Evolutionary conservation across 2,329 filamentous ascomycete genomes (phyloP), one percentile per base, ranked within the genome.

Genomic region (Aspergillus thermomutatus): DNA sequence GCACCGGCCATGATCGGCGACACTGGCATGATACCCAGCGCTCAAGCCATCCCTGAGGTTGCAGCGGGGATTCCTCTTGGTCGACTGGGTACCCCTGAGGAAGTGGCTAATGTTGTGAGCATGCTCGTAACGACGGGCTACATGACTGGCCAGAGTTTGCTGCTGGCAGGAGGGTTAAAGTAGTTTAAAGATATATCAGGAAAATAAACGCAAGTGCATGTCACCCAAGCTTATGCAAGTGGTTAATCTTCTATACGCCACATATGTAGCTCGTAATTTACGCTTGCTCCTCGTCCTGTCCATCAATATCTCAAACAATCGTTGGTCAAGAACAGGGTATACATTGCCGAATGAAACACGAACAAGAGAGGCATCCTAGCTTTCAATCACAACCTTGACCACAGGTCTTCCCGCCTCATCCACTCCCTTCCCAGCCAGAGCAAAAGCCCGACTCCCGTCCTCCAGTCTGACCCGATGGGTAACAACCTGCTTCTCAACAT

Each of bases 1-100:
- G 83, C 84, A 3, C 86, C 86, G 0, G 86, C 85, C 2, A 87
- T 88, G 84, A 87, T 88, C 60, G 85, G 84, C 3, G 81, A 83
- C 23, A 86, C 83, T 2, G 83, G 83, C 1, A 83, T 87, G 83
- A 84, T 87, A 45, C 82, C 83, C 1, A 78, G 83, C 58, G 81
- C 81, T 43, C 79, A 82, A 59, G 80, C 81, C 21, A 82, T 82
- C 52, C 79, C 84, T 0, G 84, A 84, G 0, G 81, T 86, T 61
- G 82, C 84, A 25, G 80, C 76, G 60, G 81, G 81, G 27, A 87
- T 87, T 46, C 85, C 85, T 0, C 76, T 87, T 2, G 82, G 83
- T 2, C 75, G 84, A 46, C 69, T 86, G 37, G 84, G 85, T 0
- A 79, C 78, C 23, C 82, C 83, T 2, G 77, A 83, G 51, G 84